Base-by-base conservation (phyloP, 2,329 filamentous ascomycete genomes). In the Ceratocystiopsis sp. region DNA sequence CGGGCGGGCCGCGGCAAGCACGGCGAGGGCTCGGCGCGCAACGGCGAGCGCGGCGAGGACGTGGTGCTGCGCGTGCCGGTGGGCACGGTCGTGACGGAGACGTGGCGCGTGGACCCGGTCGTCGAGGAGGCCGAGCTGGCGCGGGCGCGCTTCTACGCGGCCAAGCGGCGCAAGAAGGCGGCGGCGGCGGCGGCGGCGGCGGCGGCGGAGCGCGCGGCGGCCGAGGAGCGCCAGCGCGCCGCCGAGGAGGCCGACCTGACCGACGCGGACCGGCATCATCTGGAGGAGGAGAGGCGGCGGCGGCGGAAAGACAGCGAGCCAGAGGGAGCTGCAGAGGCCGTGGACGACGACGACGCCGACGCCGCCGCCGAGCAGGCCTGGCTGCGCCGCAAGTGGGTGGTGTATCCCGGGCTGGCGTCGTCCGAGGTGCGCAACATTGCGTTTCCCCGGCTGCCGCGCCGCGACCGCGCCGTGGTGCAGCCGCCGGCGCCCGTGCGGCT, bases 51-150 rank as follows among this genome's bases (percentile, higher is more conserved):
- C 49, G 91, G 91, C 41, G 80, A 89, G 14, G 91, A 98, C 59
- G 61, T 95, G 6, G 66, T 96, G 53, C 76, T 98, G 48, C 80
- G 83, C 32, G 91, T 98, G 0, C 91, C 91, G 0, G 82, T 96
- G 6, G 91, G 91, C 4, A 98, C 91, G 0, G 78, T 98, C 3
- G 71, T 98, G 3, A 72, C 84, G 32, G 91, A 98, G 61, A 63
- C 95, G 4, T 74, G 76, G 50, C 71, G 91, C 35, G 64, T 77
- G 42, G 87, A 96, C 56, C 85, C 86, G 0, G 67, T 82, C 7
- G 73, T 73, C 10, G 78, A 86, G 42, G 81, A 86, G 53, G 57
- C 55, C 12, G 51, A 61, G 29, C 50, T 56, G 14, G 53, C 60
- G 47, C 41, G 41, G 10, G 46, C 41, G 36, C 43, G 43, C 13